Base-by-base conservation (phyloP, 208 protist species). In the Acanthamoeba rhysodes region DNA sequence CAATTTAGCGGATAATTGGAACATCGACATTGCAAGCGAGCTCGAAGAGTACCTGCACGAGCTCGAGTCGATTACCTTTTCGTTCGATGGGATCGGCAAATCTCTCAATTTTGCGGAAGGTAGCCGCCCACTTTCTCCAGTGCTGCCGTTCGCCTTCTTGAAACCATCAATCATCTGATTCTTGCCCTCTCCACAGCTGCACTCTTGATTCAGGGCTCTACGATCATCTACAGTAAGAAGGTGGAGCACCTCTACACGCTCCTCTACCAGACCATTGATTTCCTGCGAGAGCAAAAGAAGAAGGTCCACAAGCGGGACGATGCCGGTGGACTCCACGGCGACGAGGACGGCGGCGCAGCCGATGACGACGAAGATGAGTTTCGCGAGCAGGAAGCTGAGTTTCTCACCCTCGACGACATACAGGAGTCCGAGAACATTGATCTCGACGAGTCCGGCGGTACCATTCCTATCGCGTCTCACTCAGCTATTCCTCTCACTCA, bases 1-100 rank as follows among this genome's bases (percentile, higher is more conserved):
- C 92, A 96, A 98, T 95, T 78, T 98, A n/a, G 97, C 97, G n/a
- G 96, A 97, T 5, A 98, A 98, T 95, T 98, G 97, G 97, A 97
- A 95, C 91, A 97, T 98, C 14, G 97, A 98, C 94, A 97, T 98
- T 29, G 97, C 97, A 22, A 95, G 84, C 55, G 97, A 98, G 66
- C 94, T 98, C 16, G 97, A 98, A 29, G 95, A 97, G 24, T 98
- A 98, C 84, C 62, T 98, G 37, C 10, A 92, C 12, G 96, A 98
- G 50, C 91, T 98, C 6, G 96, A 98, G 72, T 82, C 45, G 2
- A 95, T 98, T 32, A 72, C 95, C 22, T 93, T 98, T 10, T 95
- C 93, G 16, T 94, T 98, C 88, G 97, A 97, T 50, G 96, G 88
- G 4, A 45, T 48, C 9, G 90, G 91, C 29, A 88, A 95, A 70